Evolutionary conservation across 208 protist species (phyloP).

Genomic region (Trypanosoma conorhini): DNA sequence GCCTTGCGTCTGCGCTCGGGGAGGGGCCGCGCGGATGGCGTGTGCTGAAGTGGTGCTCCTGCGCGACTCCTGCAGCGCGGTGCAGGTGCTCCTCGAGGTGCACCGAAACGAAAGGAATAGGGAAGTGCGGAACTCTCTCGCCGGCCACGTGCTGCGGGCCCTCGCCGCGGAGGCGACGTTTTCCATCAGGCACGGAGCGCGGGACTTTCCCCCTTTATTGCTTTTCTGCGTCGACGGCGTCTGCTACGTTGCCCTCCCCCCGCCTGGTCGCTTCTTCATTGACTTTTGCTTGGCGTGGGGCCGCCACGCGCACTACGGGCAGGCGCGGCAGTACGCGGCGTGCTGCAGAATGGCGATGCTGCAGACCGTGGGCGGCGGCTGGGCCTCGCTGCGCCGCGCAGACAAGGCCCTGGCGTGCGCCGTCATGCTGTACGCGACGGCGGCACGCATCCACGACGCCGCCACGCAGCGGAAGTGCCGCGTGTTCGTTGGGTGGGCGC

Average conservation of each 20-base stretch:
- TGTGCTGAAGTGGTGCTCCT: constrained; percentile 16
- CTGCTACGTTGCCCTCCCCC: constrained; percentile 42
- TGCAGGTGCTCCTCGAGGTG: constrained; percentile 1
- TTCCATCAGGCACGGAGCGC: background rate
- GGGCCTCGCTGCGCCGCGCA: constrained; percentile 67
- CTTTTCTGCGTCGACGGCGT: constrained; percentile 11
- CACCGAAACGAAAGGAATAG: background rate
- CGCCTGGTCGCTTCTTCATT: constrained; percentile 31
- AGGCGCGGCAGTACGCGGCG: constrained; percentile 51
- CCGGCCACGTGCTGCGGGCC: constrained; percentile 4
- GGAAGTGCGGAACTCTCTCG: background rate
- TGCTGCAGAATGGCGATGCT: constrained; percentile 52
- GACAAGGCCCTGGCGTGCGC: constrained; percentile 59
- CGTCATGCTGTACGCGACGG: constrained; percentile 44
- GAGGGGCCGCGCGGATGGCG: constrained; percentile 2
- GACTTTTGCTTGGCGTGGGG: constrained; percentile 48
- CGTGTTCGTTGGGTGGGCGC: constrained; percentile 72
- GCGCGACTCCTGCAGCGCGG: constrained; percentile 22
- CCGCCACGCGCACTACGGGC: constrained; percentile 37
- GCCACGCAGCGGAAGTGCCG: constrained; percentile 49
- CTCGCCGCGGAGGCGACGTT: constrained; percentile 17
- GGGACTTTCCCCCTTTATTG: background rate
- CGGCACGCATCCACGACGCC: constrained; percentile 35
- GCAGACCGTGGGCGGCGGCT: constrained; percentile 72
- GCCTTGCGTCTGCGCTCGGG: background rate